Evolutionary conservation across 1,284 basidiomycete species (phyloP), one percentile per base, ranked within the genome.

Genomic region (Ceratobasidium sp.): DNA sequence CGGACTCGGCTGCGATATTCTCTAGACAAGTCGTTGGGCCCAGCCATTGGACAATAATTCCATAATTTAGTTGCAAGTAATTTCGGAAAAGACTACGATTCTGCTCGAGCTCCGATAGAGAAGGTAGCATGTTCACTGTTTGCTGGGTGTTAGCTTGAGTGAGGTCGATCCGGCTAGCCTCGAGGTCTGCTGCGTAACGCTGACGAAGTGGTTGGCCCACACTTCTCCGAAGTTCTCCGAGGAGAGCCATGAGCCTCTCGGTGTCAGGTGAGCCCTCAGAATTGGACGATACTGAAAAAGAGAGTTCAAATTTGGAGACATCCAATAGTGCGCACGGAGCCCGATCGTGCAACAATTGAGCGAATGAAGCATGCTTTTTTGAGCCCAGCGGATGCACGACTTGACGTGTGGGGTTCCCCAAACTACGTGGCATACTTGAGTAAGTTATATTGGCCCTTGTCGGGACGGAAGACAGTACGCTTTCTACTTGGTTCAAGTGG

Each of bases 111-210:
- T 8, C 14, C 14, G 50, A 2, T 2, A 8, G 8, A 16, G 26
- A 5, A 18, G 39, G 39, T 6, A 58, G 18, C 30, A 8, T 1
- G 8, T 26, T 32, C 28, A 58, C 48, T 32, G 50, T 18, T 1
- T 1, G 3, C 3, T 32, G 9, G 23, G 16, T n/a, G 16, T 21
- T 34, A 12, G 46, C 21, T 1, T 12, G 28, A 5, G 53, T 3
- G 2, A 65, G 61, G n/a, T 65, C 61, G 5, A 26, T 18, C 4
- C 61, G 61, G 48, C 61, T 65, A 14, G 18, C 46, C 14, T 65
- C 46, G 8, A 52, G 36, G 8, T 65, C 46, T 6, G 10, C 6
- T 46, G 39, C 61, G 39, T 65, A 65, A 16, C 10, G 61, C 4
- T 14, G 30, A 36, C 52, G 28, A 2, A 65, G 14, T 5, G 61